Percentiles rank a stretch among this genome's conserved stretches.
These are phyloP conservation scores for Globisporangium sylvaticum DNA, from an alignment of 352 stramenopile species.

Conservation along the genomic window DNA sequence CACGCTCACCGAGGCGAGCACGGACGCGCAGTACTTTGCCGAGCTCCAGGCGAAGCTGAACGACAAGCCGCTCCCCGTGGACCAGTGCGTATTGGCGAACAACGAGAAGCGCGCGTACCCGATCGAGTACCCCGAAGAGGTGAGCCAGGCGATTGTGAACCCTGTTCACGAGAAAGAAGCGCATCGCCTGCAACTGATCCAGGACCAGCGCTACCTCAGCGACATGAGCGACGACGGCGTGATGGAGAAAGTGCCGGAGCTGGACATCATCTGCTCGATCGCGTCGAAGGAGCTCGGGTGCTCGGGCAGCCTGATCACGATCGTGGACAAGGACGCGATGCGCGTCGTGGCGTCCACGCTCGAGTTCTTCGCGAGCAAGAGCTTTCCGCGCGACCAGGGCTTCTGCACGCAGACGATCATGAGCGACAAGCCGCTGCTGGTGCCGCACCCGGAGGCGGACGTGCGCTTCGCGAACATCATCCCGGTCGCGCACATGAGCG, in stretches of 20 bases:
- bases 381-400: conserved; percentile 38
- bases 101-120: too few relatives aligned
- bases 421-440: conserved; percentile 44
- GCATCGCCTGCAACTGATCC: too few relatives aligned
- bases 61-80: conserved; percentile 25
- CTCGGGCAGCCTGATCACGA: conserved; percentile 40
- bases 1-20: conserved; percentile 10
- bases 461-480: conserved; percentile 45
- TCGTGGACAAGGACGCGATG: conserved; percentile 31
- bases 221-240: too few relatives aligned
- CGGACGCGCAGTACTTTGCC: conserved; percentile 10
- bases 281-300: conserved; percentile 30
- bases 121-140: too few relatives aligned
- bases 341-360: conserved; percentile 48
- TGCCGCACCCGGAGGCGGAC: conserved; percentile 52
- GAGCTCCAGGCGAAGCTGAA: conserved; percentile 4
- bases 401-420: conserved; percentile 64
- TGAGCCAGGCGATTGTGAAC: too few relatives aligned
- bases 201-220: too few relatives aligned
- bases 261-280: conserved; percentile 23
- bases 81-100: too few relatives aligned
- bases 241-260: conserved; percentile 14
- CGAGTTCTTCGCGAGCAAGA: conserved; percentile 22
- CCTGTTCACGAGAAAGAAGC: too few relatives aligned
- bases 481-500: conserved; percentile 25